Conservation (phyloP, 306 rosid species). For the Crataegus laevigata region DNA sequence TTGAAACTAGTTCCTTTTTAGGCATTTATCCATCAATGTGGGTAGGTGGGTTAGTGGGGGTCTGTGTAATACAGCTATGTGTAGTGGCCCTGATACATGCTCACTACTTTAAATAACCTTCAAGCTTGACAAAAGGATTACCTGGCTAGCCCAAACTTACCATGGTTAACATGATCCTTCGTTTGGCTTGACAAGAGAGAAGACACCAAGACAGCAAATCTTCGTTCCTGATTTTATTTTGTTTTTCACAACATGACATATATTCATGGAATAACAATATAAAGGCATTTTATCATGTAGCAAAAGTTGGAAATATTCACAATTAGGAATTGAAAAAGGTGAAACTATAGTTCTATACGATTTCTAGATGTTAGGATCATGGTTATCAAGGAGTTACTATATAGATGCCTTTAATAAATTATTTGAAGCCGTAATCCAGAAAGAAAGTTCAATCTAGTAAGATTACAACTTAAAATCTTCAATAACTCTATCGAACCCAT, state of each 20-base stretch:
- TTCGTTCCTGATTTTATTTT: slow-evolving; percentile 54
- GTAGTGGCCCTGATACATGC: background rate
- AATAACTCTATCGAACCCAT: background rate
- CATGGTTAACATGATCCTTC: slow-evolving; percentile 75
- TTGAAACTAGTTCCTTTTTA: background rate
- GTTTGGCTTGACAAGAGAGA: slow-evolving; percentile 91
- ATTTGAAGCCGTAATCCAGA: background rate
- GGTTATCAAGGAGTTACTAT: background rate
- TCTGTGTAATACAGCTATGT: background rate
- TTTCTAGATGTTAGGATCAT: background rate
- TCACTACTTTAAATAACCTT: background rate
- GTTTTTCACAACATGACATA: background rate
- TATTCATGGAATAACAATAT: background rate
- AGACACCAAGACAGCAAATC: slow-evolving; percentile 86
- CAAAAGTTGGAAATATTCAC: background rate
- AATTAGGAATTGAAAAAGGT: background rate
- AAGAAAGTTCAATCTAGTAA: background rate
- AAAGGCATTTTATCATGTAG: background rate
- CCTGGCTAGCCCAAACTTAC: slow-evolving; percentile 17
- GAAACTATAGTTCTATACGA: background rate
- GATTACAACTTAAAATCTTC: background rate
- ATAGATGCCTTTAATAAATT: background rate
- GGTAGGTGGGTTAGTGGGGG: background rate
- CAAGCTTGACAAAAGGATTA: background rate
- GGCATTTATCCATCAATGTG: background rate